Percentiles rank a stretch among this genome's conserved stretches.
Evolutionary conservation across 371 early-diverging fungal species (phyloP).

Genomic region (Mucor sp.): DNA sequence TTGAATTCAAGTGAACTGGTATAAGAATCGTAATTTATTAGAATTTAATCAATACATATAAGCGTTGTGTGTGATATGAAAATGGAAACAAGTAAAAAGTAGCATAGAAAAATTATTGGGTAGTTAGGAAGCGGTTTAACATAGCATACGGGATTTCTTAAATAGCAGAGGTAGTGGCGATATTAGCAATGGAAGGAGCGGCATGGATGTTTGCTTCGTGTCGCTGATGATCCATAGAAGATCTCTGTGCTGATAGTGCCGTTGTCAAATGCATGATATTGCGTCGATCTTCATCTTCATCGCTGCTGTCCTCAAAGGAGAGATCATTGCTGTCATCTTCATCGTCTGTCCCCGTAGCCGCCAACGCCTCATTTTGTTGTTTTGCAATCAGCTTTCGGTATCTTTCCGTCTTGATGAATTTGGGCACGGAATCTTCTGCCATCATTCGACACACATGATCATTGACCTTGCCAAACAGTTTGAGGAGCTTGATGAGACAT

Average conservation of each 20-base stretch:
- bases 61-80: too few species aligned
- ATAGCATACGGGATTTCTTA: not conserved
- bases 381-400: slow-evolving; percentile 44
- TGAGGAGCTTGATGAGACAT: slow-evolving; percentile 31
- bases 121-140: too few species aligned
- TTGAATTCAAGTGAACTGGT: too few species aligned
- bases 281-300: slow-evolving; percentile 3
- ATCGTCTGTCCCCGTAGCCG: not conserved
- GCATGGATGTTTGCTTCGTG: not conserved
- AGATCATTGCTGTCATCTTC: not conserved
- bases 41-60: too few species aligned
- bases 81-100: too few species aligned
- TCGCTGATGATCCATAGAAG: slow-evolving; percentile 7
- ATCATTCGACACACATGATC: slow-evolving; percentile 74
- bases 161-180: not conserved
- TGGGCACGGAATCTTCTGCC: slow-evolving; percentile 80
- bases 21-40: too few species aligned
- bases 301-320: slow-evolving; percentile 5
- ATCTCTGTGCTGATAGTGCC: slow-evolving; percentile 10
- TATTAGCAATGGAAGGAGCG: not conserved
- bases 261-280: slow-evolving; percentile 1
- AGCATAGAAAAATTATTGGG: too few species aligned
- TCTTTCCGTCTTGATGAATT: slow-evolving; percentile 67
- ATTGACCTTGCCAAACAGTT: slow-evolving; percentile 62
- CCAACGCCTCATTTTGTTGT: not conserved